Conservation (phyloP, 2,329 filamentous ascomycete genomes). For the Hymenoscyphus albidus region DNA sequence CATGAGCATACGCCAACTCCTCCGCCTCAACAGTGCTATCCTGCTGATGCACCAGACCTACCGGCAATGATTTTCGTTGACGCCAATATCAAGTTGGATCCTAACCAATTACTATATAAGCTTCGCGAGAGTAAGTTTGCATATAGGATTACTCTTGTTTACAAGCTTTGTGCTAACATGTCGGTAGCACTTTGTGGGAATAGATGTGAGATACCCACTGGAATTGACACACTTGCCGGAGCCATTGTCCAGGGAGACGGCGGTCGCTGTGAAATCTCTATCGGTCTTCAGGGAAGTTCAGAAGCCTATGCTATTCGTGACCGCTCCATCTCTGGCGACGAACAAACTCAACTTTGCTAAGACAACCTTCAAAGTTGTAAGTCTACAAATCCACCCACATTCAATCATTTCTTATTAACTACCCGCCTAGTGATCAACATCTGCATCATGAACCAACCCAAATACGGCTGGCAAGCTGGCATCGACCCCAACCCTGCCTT, state of each 20-base stretch:
- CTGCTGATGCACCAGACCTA: constrained; percentile 2
- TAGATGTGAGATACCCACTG: not conserved
- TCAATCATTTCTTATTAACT: too few relatives aligned
- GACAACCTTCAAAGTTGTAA: not conserved
- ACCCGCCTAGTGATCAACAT: not conserved
- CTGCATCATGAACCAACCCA: constrained; percentile 2
- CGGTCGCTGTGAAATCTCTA: constrained; percentile 5
- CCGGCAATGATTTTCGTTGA: not conserved
- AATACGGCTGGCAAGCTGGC: constrained; percentile 3
- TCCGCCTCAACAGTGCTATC: constrained; percentile 2
- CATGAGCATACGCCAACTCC: not conserved
- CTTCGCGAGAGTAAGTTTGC: constrained; percentile 1
- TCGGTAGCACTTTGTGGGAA: not conserved
- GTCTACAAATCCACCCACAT: not conserved
- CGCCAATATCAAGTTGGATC: not conserved
- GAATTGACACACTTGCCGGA: not conserved
- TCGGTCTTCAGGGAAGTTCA: constrained; percentile 1
- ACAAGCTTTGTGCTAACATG: too few relatives aligned
- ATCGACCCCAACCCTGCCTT: constrained; percentile 5
- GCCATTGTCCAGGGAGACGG: not conserved
- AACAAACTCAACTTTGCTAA: not conserved
- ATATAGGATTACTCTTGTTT: not conserved
- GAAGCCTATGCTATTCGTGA: constrained; percentile 3
- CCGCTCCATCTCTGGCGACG: constrained; percentile 1
- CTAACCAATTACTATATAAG: not conserved